phyloP scores from a whole-genome alignment of 352 stramenopile genomes.

The Phytophthora vignae region DNA sequence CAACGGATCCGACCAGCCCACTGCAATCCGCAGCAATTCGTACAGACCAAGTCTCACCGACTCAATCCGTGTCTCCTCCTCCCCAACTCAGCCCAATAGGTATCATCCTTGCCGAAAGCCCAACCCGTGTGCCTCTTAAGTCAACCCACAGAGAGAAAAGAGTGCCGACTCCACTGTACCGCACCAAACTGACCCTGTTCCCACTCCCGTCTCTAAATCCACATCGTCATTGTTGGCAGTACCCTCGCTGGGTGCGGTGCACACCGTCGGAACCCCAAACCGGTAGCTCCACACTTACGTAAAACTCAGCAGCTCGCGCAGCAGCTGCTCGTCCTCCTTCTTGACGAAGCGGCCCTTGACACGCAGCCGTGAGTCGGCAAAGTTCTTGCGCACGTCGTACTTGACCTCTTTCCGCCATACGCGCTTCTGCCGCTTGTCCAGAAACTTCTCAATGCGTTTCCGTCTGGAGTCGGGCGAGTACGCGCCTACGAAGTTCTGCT shows the following conservation, averaged over 20 bases:
- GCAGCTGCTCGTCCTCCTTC: constrained; percentile 96
- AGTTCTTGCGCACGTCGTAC: constrained; percentile 99
- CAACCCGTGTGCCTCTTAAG: background rate
- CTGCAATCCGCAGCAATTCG: constrained; percentile 7
- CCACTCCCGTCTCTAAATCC: constrained; percentile 6
- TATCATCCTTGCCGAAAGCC: background rate
- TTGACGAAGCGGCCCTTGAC: constrained; percentile 98
- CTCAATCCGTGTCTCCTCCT: constrained; percentile 7
- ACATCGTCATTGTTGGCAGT: constrained; percentile 14
- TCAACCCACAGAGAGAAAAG: background rate
- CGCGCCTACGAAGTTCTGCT: constrained; percentile 92
- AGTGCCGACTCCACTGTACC: background rate
- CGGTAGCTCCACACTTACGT: constrained; percentile 53
- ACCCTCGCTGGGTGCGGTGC: constrained; percentile 11
- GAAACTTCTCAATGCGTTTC: constrained; percentile 94
- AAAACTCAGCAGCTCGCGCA: constrained; percentile 86
- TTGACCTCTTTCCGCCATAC: constrained; percentile 97
- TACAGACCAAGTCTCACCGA: constrained; percentile 13
- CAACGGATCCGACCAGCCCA: constrained; percentile 18
- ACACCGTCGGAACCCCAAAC: constrained; percentile 16
- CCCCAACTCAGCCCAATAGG: constrained; percentile 16
- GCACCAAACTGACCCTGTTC: constrained; percentile 4
- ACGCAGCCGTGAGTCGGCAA: constrained; percentile 96
- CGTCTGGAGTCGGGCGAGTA: constrained; percentile 95
- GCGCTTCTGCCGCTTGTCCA: constrained; percentile 96